Percentiles rank a stretch among this genome's conserved stretches.
phyloP scores from a whole-genome alignment of 225 moss, liverwort and hornwort genomes.

The Neckera pumila region DNA sequence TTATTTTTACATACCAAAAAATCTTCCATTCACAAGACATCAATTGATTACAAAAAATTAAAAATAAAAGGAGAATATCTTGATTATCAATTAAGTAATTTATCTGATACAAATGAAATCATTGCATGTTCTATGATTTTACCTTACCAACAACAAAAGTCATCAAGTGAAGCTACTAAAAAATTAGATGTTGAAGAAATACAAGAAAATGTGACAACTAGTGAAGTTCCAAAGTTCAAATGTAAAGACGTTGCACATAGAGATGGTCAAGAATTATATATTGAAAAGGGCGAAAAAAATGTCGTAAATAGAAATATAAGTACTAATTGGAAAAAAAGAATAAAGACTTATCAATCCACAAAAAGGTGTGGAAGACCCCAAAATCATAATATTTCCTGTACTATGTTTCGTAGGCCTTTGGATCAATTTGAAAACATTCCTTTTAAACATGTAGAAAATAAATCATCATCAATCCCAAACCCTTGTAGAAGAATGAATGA shows the following conservation, averaged over 20 bases:
- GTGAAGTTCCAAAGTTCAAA: neutral
- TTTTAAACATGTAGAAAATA: neutral
- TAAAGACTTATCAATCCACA: neutral
- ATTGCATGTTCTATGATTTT: neutral
- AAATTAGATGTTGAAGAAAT: neutral
- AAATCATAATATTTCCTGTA: neutral
- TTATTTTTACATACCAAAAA: neutral
- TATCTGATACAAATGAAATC: slow-evolving; percentile 4
- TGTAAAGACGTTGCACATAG: neutral
- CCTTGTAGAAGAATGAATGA: neutral
- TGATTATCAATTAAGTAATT: neutral
- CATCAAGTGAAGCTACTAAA: neutral
- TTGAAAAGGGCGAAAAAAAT: neutral
- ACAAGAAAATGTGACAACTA: neutral
- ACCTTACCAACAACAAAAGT: neutral
- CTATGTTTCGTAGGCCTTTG: neutral
- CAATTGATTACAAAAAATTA: neutral
- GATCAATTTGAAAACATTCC: neutral
- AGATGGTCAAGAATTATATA: neutral
- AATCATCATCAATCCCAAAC: neutral
- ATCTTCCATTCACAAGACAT: neutral
- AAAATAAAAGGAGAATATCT: neutral
- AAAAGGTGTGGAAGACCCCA: neutral
- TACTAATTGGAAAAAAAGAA: neutral
- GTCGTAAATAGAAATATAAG: neutral